Evolutionary conservation across 2,329 filamentous ascomycete genomes (phyloP), one percentile per base, ranked within the genome.

Genomic region (Aspergillus arachidicola): DNA sequence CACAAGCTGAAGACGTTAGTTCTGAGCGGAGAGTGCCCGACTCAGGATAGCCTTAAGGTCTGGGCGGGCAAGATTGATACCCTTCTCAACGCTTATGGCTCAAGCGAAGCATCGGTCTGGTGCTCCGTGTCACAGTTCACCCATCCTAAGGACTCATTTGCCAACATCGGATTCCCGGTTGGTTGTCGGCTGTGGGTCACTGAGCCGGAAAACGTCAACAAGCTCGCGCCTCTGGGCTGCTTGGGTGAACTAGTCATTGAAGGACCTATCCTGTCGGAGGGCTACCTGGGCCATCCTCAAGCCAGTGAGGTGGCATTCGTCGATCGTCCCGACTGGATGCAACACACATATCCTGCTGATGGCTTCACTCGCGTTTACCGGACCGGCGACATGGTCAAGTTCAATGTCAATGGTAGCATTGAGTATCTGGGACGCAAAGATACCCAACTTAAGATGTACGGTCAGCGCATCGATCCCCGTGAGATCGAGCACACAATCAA

Each of bases 391-490:
- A 68, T 76, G 7, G 73, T 69, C 43, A 67, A 70, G 30, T 76
- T 76, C 58, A 73, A 72, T 50, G 58, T 71, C 1, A 71, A 79
- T 63, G 78, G 78, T 1, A 75, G 73, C 3, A 60, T 77, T 7
- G 68, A 73, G 41, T 75, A 73, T 58, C 67, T 88, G 30, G 87
- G 87, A 5, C 82, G 89, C 51, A 88, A 86, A 68, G 88, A 91
- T 66, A 83, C 83, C 48, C 88, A 88, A 71, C 84, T 89, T 63
- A 91, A 91, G 73, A 73, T 91, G 10, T 80, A 83, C 6, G 91
- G 90, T 19, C 88, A 86, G 68, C 80, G 88, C 54, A 85, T 89
- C 62, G 90, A 88, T 75, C 81, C 87, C 41, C 81, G 77, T 48
- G 83, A 81, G 70, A 82, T 82, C 14, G 45, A 48, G 45, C 45